Conservation (phyloP, 202 grass and related monocot genomes). For the Schoenoplectus triqueter region DNA sequence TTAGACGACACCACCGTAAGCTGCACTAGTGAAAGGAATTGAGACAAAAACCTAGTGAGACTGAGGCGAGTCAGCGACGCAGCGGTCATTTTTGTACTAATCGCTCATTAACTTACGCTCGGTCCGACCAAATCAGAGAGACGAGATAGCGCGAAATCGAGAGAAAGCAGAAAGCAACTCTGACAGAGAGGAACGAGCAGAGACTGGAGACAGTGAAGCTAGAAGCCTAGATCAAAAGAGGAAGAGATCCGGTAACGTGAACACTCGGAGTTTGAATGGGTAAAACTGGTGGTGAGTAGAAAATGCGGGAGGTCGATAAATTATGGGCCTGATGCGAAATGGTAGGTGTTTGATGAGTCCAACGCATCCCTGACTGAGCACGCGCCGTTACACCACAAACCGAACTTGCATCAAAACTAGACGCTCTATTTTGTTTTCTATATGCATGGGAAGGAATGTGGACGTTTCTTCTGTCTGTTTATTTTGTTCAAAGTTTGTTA, state of each 20-base stretch:
- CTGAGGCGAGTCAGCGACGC: slow-evolving; percentile 26
- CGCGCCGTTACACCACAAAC: slow-evolving; percentile 9
- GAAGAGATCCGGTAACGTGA: background rate
- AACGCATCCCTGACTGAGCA: background rate
- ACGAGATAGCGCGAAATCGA: background rate
- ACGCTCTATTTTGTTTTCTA: background rate
- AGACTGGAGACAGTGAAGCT: background rate
- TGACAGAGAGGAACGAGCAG: background rate
- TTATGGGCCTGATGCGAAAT: slow-evolving; percentile 18
- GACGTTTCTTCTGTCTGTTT: no score
- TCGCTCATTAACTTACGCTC: background rate
- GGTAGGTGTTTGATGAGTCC: slow-evolving; percentile 34
- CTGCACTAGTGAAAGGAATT: no score
- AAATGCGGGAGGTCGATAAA: background rate
- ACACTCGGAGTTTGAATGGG: background rate
- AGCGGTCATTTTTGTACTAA: background rate
- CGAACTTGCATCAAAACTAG: background rate
- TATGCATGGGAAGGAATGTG: background rate
- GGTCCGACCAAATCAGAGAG: slow-evolving; percentile 4
- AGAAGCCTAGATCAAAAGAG: background rate
- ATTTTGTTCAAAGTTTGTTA: no score
- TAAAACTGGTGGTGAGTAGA: no score
- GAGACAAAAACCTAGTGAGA: slow-evolving; percentile 34
- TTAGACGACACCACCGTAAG: no score
- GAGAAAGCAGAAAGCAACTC: background rate